Conservation (phyloP, 169 alveolate genomes). For the Ichthyophthirius multifiliis region DNA sequence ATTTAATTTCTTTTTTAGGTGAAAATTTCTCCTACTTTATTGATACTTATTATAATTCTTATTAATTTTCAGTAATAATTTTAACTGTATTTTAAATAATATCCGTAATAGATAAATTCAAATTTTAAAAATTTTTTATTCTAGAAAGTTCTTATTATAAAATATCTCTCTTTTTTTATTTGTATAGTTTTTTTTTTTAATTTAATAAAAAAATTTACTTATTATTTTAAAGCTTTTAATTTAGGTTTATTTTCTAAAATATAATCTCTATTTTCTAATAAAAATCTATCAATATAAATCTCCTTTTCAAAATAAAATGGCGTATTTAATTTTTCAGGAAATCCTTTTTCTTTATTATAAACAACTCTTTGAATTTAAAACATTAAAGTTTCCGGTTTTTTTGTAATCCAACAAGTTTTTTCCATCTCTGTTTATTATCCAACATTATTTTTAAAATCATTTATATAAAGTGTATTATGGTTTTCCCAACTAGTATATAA, state of each 20-base stretch:
- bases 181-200: not conserved
- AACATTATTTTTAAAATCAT: not conserved
- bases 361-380: constrained; percentile 15
- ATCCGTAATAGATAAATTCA: not conserved
- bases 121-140: not conserved
- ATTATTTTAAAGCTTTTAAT: not conserved
- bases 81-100: not conserved
- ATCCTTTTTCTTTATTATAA: constrained; percentile 6
- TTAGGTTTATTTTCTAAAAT: not conserved
- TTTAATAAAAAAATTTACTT: not conserved
- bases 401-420: not conserved
- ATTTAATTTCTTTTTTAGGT: not conserved
- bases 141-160: not conserved
- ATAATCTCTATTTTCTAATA: constrained; percentile 5
- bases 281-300: constrained; percentile 2
- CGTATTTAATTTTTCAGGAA: not conserved
- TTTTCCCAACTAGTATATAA: constrained; percentile 7
- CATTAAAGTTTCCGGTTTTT: constrained; percentile 5
- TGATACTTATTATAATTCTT: not conserved
- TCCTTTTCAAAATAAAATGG: constrained; percentile 11
- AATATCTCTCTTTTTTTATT: not conserved
- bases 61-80: not conserved
- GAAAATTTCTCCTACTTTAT: not conserved
- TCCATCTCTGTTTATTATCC: not conserved
- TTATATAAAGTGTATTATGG: not conserved